phyloP scores from a whole-genome alignment of 2,329 filamentous ascomycete genomes.

The Colletotrichum euphorbiae region DNA sequence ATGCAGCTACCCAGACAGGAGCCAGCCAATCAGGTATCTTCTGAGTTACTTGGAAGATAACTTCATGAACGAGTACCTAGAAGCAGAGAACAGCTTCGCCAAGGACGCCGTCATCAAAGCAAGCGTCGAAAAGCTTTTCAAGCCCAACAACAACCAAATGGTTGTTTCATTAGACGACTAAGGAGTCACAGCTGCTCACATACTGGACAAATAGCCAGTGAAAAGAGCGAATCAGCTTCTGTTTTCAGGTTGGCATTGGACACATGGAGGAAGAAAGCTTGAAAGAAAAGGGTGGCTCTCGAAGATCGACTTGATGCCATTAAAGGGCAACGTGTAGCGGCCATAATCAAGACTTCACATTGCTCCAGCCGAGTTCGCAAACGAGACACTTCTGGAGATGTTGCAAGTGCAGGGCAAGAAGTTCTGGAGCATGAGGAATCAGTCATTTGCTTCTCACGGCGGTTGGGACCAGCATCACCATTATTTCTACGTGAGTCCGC shows the following conservation, averaged over 20 bases:
- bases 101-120: not conserved
- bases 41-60: not conserved
- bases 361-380: not conserved
- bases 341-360: not conserved
- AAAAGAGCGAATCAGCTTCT: not conserved
- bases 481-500: not conserved
- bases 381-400: not conserved
- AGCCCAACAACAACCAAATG: slow-evolving; percentile 10
- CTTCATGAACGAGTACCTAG: not conserved
- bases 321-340: too few species aligned
- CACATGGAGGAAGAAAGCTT: not conserved
- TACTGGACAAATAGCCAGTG: too few species aligned
- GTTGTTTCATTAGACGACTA: not conserved
- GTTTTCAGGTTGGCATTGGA: not conserved
- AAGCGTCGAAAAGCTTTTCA: slow-evolving; percentile 9
- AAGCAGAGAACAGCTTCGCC: not conserved
- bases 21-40: not conserved
- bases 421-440: slow-evolving; percentile 13
- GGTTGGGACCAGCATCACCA: not conserved
- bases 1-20: not conserved
- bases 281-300: not conserved
- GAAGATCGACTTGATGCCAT: not conserved
- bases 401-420: not conserved
- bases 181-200: too few species aligned
- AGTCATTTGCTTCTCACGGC: not conserved